A percentile compares a stretch with the other conserved stretches of the same genome.
Conservation (phyloP, 169 alveolate genomes). For the Plasmodium inui region DNA sequence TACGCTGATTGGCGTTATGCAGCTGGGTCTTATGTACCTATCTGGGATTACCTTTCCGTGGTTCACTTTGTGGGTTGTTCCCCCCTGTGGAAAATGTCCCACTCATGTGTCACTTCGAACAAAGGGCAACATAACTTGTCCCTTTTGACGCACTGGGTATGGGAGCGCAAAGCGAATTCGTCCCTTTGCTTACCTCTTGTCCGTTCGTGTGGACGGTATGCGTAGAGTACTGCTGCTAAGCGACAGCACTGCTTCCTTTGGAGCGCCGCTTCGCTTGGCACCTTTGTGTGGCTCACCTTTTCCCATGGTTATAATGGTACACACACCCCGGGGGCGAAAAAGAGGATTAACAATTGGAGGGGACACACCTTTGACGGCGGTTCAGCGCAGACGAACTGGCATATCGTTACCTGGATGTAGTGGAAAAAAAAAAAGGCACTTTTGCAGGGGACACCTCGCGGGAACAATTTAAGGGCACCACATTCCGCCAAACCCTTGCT, state of each 20-base stretch:
- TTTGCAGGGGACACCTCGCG: neutral
- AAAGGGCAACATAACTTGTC: neutral
- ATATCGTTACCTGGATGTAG: neutral
- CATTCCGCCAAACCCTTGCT: neutral
- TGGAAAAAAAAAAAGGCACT: neutral
- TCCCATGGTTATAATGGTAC: neutral
- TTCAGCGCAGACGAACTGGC: neutral
- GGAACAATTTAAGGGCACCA: neutral
- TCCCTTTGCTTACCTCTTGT: neutral
- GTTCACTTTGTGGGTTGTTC: neutral
- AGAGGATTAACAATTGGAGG: neutral
- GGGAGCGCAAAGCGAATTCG: neutral
- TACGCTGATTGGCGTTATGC: neutral
- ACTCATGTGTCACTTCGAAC: neutral
- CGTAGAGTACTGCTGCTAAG: neutral
- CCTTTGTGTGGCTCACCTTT: neutral
- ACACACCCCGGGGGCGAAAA: neutral
- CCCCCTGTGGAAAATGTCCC: neutral
- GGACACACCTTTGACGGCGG: neutral
- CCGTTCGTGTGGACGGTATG: too few species aligned
- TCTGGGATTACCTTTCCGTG: neutral
- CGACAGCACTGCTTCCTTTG: neutral
- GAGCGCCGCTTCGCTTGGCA: neutral
- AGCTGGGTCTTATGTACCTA: neutral
- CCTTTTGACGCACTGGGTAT: neutral